These are phyloP conservation scores for Chlorella ohadii DNA, from an alignment of 139 green algal species.

Conservation along the genomic window DNA sequence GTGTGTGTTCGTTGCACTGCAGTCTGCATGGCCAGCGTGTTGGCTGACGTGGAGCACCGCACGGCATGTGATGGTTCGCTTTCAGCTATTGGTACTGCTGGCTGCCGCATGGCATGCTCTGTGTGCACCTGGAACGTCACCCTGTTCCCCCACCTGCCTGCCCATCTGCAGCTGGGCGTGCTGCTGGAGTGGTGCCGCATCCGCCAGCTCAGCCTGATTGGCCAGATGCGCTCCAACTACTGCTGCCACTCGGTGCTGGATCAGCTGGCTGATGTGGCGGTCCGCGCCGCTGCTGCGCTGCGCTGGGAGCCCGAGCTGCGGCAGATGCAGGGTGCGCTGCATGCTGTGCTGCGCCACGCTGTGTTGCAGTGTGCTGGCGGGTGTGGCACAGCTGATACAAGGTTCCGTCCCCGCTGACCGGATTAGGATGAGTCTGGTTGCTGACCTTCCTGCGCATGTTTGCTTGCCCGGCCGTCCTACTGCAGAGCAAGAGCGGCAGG, in stretches of 20 bases:
- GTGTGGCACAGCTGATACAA: no score
- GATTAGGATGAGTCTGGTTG: no score
- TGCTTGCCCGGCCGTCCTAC: not conserved
- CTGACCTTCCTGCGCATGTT: not conserved
- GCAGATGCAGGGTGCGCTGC: conserved; percentile 7
- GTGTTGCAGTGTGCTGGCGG: no score
- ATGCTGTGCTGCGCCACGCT: no score
- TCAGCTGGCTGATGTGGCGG: conserved; percentile 16
- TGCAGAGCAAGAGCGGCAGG: conserved; percentile 24
- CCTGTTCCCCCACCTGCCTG: not conserved
- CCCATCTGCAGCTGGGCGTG: conserved; percentile 7
- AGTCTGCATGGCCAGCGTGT: no score
- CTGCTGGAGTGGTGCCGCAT: conserved; percentile 26
- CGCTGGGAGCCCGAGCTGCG: conserved; percentile 25
- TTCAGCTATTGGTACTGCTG: no score
- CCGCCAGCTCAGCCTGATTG: conserved; percentile 14
- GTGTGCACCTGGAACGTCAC: no score
- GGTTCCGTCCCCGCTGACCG: no score
- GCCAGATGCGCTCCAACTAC: conserved; percentile 4
- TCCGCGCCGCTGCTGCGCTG: conserved; percentile 3
- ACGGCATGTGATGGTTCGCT: no score
- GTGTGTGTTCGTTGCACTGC: not conserved
- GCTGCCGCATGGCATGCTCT: no score
- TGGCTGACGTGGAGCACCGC: no score
- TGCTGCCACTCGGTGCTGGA: conserved; percentile 4